Conservation (phyloP, 768 basidiomycete genomes). For the Phallus indusiatus region DNA sequence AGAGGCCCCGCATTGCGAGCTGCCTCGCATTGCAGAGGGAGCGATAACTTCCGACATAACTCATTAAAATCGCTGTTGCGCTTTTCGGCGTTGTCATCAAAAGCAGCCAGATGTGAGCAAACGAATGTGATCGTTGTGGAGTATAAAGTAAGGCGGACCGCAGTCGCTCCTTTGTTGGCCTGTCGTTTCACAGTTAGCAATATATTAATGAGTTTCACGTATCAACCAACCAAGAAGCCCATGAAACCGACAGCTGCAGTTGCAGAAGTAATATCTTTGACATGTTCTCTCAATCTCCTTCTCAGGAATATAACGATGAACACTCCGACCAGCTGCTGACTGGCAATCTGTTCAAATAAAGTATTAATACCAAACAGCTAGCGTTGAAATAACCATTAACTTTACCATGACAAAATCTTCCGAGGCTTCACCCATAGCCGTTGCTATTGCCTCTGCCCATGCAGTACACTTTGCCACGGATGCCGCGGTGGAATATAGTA, state of each 20-base stretch:
- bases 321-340: slow-evolving; percentile 79
- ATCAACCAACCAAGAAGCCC: slow-evolving; percentile 55
- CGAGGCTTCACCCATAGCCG: slow-evolving; percentile 59
- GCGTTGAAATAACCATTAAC: neutral
- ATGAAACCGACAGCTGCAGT: slow-evolving; percentile 65
- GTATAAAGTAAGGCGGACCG: slow-evolving; percentile 47
- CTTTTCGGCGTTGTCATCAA: slow-evolving; percentile 67
- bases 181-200: slow-evolving; percentile 18
- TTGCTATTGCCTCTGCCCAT: slow-evolving; percentile 59
- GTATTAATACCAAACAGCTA: neutral
- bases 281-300: slow-evolving; percentile 37
- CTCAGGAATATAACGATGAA: slow-evolving; percentile 62
- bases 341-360: slow-evolving; percentile 42
- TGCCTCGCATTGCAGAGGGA: slow-evolving; percentile 20
- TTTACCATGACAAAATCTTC: slow-evolving; percentile 57
- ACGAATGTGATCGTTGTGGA: slow-evolving; percentile 55
- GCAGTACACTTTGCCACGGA: slow-evolving; percentile 53
- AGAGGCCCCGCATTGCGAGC: neutral
- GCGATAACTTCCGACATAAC: slow-evolving; percentile 47
- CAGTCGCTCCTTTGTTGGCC: slow-evolving; percentile 81
- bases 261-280: slow-evolving; percentile 42
- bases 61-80: slow-evolving; percentile 71
- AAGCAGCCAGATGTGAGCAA: slow-evolving; percentile 76
- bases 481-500: slow-evolving; percentile 53
- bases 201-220: neutral